Evolutionary conservation across 2,329 filamentous ascomycete species (phyloP), one percentile per base, ranked within the genome.

Genomic region (Pestalotiopsis sp.): DNA sequence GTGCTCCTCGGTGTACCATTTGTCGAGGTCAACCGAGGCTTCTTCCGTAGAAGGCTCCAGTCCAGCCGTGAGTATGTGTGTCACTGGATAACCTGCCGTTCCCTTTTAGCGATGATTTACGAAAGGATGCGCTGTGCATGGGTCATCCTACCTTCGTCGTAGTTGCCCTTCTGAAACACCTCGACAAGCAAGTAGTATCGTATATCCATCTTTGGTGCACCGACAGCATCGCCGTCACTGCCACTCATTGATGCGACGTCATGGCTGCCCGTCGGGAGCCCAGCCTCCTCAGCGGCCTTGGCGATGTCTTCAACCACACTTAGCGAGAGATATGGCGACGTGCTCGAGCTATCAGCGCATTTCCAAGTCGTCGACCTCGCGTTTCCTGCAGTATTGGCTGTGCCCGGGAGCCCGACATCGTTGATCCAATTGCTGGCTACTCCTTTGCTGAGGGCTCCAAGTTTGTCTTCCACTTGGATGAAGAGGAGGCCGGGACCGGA

Each of bases 1-100:
- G 65, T 66, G 65, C 56, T 66, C 65, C 20, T 66, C 65, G 3
- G 30, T n/a, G 35, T 66, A 66, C 65, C 65, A 66, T 13, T 57
- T 40, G 35, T 66, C 65, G 35, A 66, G 57, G 35, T 66, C 65
- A 17, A 26, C 38, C 11, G 56, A 48, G 4, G 65, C 55, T n/a
- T 24, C 65, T 3, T 13, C 10, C 3, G n/a, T 26, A 6, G 22
- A n/a, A 13, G 65, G 65, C 20, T 58, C 40, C 65, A 66, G 61
- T 7, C 65, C 65, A 9, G 65, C 65, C 4, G 65, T 48, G 38
- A 66, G 52, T 17, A 66, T 44, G 24, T 66, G 65, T 24, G 65
- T 61, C 13, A 14, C 17, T 20, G 26, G n/a, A n/a, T 58, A n/a
- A n/a, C 4, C 44, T 52, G 44, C 3, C 5, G 17, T 2, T 2